These are phyloP conservation scores for Starmera caribaea DNA, from an alignment of 805 yeast genomes.

Conservation along the genomic window DNA sequence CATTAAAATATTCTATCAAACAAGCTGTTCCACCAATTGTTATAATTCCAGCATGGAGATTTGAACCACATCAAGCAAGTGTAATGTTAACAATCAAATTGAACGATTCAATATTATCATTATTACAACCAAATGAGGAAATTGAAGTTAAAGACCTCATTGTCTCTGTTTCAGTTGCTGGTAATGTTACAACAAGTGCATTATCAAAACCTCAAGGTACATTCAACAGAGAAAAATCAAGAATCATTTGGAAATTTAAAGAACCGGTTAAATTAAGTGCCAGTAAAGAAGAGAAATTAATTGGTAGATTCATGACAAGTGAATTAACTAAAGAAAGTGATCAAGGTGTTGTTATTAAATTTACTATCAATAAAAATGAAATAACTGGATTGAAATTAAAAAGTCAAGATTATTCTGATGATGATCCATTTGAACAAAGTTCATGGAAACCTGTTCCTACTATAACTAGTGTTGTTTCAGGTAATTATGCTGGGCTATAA, in stretches of 20 bases:
- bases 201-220: constrained; percentile 89
- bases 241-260: constrained; percentile 77
- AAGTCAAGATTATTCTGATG: constrained; percentile 25
- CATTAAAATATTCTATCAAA: constrained; percentile 61
- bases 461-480: constrained; percentile 26
- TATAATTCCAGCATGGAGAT: constrained; percentile 82
- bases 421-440: constrained; percentile 28
- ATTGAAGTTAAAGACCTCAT: constrained; percentile 28
- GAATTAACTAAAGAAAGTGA: constrained; percentile 63
- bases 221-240: constrained; percentile 73
- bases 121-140: constrained; percentile 25
- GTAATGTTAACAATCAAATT: constrained; percentile 66
- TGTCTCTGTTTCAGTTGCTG: constrained; percentile 49
- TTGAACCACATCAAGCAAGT: constrained; percentile 76
- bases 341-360: constrained; percentile 65
- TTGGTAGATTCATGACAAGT: constrained; percentile 79
- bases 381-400: constrained; percentile 30
- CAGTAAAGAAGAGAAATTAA: constrained; percentile 51
- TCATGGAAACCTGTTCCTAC: constrained; percentile 25
- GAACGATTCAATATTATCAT: constrained; percentile 32
- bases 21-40: constrained; percentile 52
- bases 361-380: constrained; percentile 31
- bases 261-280: constrained; percentile 27
- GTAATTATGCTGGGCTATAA: constrained; percentile 24
- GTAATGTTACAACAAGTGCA: constrained; percentile 46